Conservation (phyloP, 163 green algal genomes). For the Coccomyxa subellipsoidea region DNA sequence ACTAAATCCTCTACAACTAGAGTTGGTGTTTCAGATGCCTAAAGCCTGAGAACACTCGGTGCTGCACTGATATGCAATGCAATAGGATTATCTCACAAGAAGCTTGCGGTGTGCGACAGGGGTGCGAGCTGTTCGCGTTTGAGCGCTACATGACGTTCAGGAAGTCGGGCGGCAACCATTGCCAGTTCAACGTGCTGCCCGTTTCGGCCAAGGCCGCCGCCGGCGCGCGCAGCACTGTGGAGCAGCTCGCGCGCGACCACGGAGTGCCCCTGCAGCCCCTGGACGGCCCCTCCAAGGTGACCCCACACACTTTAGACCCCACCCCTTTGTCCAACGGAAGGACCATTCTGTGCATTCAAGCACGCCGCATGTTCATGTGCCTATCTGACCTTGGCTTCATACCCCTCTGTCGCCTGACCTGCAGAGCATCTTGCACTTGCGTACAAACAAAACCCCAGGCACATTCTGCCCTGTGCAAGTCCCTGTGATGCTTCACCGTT, state of each 20-base stretch:
- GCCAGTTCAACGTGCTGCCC: constrained; percentile 81
- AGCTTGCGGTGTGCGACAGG: constrained; percentile 14
- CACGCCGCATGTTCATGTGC: too few relatives aligned
- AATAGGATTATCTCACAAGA: background rate
- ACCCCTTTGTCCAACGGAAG: too few relatives aligned
- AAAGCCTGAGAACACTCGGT: too few relatives aligned
- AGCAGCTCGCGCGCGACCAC: constrained; percentile 23
- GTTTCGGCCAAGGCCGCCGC: constrained; percentile 42
- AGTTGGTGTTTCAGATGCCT: too few relatives aligned
- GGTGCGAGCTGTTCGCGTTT: constrained; percentile 77
- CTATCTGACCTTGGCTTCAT: too few relatives aligned
- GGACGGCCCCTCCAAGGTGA: background rate
- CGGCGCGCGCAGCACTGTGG: constrained; percentile 19
- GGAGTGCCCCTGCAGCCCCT: constrained; percentile 36
- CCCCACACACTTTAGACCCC: background rate
- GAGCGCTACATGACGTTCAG: constrained; percentile 83
- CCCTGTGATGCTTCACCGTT: too few relatives aligned
- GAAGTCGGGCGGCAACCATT: constrained; percentile 85
- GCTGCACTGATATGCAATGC: background rate
- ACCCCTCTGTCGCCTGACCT: too few relatives aligned
- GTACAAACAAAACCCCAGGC: too few relatives aligned
- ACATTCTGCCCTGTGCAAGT: too few relatives aligned
- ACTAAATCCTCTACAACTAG: too few relatives aligned
- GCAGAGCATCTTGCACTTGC: too few relatives aligned
- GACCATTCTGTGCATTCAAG: too few relatives aligned